Conservation (phyloP, 2,329 filamentous ascomycete genomes). For the Whalleya microplaca region DNA sequence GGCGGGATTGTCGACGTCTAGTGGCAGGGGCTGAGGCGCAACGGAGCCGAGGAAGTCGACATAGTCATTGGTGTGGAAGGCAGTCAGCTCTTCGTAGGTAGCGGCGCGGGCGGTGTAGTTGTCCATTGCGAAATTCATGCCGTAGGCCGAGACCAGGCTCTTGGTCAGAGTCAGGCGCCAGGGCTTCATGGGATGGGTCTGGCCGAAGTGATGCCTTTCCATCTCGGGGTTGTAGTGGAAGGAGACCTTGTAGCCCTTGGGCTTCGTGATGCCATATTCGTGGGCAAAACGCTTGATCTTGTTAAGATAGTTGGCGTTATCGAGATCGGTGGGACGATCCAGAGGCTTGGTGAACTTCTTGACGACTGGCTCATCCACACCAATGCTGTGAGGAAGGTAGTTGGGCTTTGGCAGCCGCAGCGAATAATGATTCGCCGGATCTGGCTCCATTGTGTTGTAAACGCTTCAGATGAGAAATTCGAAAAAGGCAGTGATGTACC, state of each 20-base stretch:
- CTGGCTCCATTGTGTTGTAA: conserved; percentile 41
- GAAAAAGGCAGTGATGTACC: no score
- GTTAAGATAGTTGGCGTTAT: conserved; percentile 60
- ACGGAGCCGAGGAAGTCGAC: conserved; percentile 83
- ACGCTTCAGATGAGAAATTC: no score
- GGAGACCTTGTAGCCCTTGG: conserved; percentile 87
- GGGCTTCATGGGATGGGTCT: conserved; percentile 98
- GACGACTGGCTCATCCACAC: conserved; percentile 54
- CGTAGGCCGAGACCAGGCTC: conserved; percentile 90
- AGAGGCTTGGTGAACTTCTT: conserved; percentile 56
- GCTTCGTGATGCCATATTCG: conserved; percentile 73
- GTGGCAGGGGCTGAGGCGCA: conserved; percentile 63
- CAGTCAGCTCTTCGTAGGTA: conserved; percentile 82
- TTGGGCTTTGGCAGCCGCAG: conserved; percentile 62
- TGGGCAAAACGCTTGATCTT: conserved; percentile 61
- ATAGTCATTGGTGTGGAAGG: conserved; percentile 89
- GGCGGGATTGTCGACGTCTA: conserved; percentile 67
- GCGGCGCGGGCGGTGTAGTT: conserved; percentile 84
- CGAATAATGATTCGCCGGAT: conserved; percentile 48
- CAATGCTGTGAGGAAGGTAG: conserved; percentile 60
- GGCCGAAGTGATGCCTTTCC: conserved; percentile 95
- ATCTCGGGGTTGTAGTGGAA: conserved; percentile 95
- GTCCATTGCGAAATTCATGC: conserved; percentile 96
- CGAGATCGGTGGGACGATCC: conserved; percentile 54
- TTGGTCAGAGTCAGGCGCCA: conserved; percentile 97